Base-by-base conservation (phyloP, 108 stramenopile species). In the Craspedostauros australis region DNA sequence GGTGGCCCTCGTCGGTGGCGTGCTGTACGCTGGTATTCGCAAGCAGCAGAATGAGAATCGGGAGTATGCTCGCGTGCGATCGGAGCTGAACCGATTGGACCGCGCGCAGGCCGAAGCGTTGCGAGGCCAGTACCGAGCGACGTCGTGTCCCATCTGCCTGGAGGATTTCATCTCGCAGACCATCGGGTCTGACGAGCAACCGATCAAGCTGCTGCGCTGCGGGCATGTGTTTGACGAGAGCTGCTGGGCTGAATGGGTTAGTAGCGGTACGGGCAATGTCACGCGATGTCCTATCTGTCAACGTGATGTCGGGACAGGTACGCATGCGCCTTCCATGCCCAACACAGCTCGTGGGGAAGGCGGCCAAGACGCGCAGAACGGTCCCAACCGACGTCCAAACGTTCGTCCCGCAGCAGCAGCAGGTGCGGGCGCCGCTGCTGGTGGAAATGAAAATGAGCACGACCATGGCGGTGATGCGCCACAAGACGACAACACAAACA, bases 141-240 rank as follows among this genome's bases (percentile, higher is more conserved):
- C 63, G 3, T 70, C 66, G 7, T 83, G 81, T 59, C 70, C 81
- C 11, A 76, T 83, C 57, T 83, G 81, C 56, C 57, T 83, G 19
- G 74, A 77, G 43, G 56, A 50, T 18, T 83, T 83, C 51, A 41
- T 48, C 34, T 48, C 53, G 9, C 29, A 31, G 5, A 62, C 41
- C n/a, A 27, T 71, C 5, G 82, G 77, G 14, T 72, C 74, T 15
- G 77, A 84, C 55, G 65, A 62, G 31, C 52, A 48, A 33, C 77
- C 77, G 5, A 30, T 84, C 33, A 64, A 68, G 43, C 57, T 84
- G 36, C 53, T 84, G 8, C 59, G 77, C 19, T 84, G 82, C 48
- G 82, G 82, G 8, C 82, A 84, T 59, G 72, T 67, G 25, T 79
- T 84, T 60, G 77, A 79, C 46, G 49, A 70, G 54, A 65, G 59